These are phyloP conservation scores for Fraxinus ornus DNA, from an alignment of 305 asterid species.

Conservation along the genomic window DNA sequence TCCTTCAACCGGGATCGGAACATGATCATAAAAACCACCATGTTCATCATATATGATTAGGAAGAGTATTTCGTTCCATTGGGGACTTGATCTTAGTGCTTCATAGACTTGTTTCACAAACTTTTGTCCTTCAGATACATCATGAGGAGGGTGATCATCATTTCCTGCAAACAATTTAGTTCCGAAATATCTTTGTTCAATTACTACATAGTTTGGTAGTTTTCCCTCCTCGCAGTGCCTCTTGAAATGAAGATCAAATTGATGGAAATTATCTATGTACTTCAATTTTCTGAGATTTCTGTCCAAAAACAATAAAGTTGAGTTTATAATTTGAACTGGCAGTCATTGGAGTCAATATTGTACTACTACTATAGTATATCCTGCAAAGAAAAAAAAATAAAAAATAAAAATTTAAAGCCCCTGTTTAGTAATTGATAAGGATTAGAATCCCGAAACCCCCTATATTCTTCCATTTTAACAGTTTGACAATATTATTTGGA, in stretches of 20 bases:
- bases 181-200: slow-evolving; percentile 58
- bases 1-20: slow-evolving; percentile 52
- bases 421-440: background rate
- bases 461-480: background rate
- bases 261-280: slow-evolving; percentile 52
- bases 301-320: background rate
- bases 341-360: background rate
- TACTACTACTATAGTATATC: background rate
- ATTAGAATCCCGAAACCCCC: background rate
- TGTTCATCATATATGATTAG: slow-evolving; percentile 63
- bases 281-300: slow-evolving; percentile 62
- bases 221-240: slow-evolving; percentile 60
- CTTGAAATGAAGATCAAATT: slow-evolving; percentile 51
- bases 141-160: slow-evolving; percentile 74
- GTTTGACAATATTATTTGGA: background rate
- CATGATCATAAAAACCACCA: slow-evolving; percentile 72
- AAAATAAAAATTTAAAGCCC: no score
- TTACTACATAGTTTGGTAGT: slow-evolving; percentile 60
- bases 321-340: background rate
- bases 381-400: background rate
- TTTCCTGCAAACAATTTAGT: slow-evolving; percentile 46
- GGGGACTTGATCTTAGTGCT: slow-evolving; percentile 61
- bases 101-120: slow-evolving; percentile 62
- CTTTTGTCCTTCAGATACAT: slow-evolving; percentile 55
- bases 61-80: slow-evolving; percentile 63